Evolutionary conservation across 1,284 basidiomycete species (phyloP), one percentile per base, ranked within the genome.

Genomic region (Lentinula novae-zelandiae): DNA sequence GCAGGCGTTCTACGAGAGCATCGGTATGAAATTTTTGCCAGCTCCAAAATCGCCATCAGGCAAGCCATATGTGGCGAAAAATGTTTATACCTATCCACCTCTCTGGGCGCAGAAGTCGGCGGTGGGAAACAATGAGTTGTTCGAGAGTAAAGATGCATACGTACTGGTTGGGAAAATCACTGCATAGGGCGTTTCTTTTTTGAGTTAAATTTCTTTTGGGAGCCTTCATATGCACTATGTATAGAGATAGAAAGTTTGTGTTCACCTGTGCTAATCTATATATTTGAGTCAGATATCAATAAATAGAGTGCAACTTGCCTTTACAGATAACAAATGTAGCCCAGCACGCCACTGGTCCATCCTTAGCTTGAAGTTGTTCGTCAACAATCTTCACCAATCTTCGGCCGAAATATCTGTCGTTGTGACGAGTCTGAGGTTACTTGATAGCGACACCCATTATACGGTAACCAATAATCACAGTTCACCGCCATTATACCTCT

Each of bases 1-100:
- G 5, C 67, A 75, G 61, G 69, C 67, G 48, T 80, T 80, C 63
- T 79, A 80, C 61, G 66, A 76, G 62, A 71, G 67, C 17, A 68
- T 80, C 50, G 78, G 78, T 15, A 67, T 80, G 67, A 60, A 39
- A 44, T 51, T 58, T 9, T 20, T 50, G 22, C 49, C 49, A 17
- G 49, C 5, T 10, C 50, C 55, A 4, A 36, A 50, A 10, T 50
- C 54, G 3, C 27, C 27, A 3, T 36, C 34, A 20, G 54, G 54
- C 22, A 31, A 13, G 15, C 60, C 54, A 38, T 57, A 60, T 22
- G 48, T 63, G 27, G 58, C 62, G 13, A 52, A 57, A 20, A 63
- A 63, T 31, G 48, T 58, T 0, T 63, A 54, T 51, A 36, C 51
- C 7, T 52, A 42, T 40, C 46, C 51, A 13, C 22, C 42, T 12